Evolutionary conservation across 2,329 filamentous ascomycete genomes (phyloP), one percentile per base, ranked within the genome.

Genomic region (Spiromastix sp.): DNA sequence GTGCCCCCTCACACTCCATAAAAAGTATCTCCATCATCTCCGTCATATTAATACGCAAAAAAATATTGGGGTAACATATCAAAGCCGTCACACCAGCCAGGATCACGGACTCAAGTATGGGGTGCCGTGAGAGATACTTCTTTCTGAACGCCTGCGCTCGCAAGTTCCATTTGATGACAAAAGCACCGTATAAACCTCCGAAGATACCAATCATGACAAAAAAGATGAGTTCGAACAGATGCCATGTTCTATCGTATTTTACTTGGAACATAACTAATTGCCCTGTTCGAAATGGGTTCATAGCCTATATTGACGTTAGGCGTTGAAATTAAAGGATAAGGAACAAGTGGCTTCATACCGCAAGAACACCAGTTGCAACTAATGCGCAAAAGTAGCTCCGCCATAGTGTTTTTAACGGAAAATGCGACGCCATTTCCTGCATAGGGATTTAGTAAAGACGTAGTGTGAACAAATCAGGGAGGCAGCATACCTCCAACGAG

Each of bases 201-300:
- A 98, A 96, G 18, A 91, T 72, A 30, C 91, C 91, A 43, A 98
- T 77, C 35, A 94, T 67, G 45, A 94, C 73, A 60, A 93, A 98
- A 55, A 96, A 96, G 17, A 94, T 60, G 3, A 91, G 71, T 56
- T 98, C 91, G 53, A 98, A 98, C 52, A 94, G 94, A 63, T 98
- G 91, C 91, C 91, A 98, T 26, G 83, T 81, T 26, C 89, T 81
- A 58, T 96, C 89, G 54, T 98, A 98, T 49, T 78, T 77, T 51
- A 98, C 89, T 51, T 94, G 87, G 60, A 98, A 98, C 89, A 98
- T 96, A 74, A 98, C 91, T 27, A 98, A 72, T 55, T 98, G 91
- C 13, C 91, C 91, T 0, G 91, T 96, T 34, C 91, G 71, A 62
- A 98, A 98, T 15, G 91, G 91, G 49, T 98, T 98, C 85, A 98